Conservation (phyloP, 257 asterid genomes). For the Scutellaria barbata region DNA sequence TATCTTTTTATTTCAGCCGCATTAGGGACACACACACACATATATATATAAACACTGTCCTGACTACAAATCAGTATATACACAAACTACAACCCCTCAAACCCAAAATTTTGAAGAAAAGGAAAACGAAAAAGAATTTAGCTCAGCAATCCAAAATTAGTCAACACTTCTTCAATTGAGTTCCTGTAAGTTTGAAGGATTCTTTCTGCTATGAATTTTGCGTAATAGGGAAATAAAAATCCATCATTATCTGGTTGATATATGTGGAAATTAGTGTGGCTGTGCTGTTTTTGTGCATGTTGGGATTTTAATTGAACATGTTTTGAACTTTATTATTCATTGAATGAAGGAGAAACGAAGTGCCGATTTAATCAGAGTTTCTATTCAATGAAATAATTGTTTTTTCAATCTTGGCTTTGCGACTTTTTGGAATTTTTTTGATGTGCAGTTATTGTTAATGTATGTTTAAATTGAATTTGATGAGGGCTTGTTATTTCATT, state of each 20-base stretch:
- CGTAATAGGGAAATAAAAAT: slow-evolving; percentile 21
- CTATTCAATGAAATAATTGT: slow-evolving; percentile 1
- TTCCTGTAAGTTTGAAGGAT: slow-evolving; percentile 32
- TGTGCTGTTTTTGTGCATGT: slow-evolving; percentile 4
- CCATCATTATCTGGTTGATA: not conserved
- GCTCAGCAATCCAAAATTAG: slow-evolving; percentile 11
- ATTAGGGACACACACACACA: not conserved
- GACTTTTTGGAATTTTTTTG: slow-evolving; percentile 11
- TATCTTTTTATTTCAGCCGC: not conserved
- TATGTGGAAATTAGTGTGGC: not conserved
- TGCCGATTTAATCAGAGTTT: slow-evolving; percentile 21
- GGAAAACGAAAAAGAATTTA: not conserved
- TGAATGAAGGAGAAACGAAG: slow-evolving; percentile 5
- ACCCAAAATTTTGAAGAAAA: not conserved
- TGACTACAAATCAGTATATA: slow-evolving; percentile 27
- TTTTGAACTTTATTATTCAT: slow-evolving; percentile 8
- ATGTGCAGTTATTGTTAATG: slow-evolving; percentile 7
- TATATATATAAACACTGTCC: not conserved
- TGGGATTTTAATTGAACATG: slow-evolving; percentile 16
- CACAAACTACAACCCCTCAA: not conserved
- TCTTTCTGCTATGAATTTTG: not conserved
- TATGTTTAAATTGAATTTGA: slow-evolving; percentile 5
- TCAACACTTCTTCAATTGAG: slow-evolving; percentile 7
- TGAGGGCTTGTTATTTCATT: not conserved
- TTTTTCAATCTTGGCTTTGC: slow-evolving; percentile 5